Conservation (phyloP, 371 early-diverging fungal genomes). For the Rhizomucor pusillus region DNA sequence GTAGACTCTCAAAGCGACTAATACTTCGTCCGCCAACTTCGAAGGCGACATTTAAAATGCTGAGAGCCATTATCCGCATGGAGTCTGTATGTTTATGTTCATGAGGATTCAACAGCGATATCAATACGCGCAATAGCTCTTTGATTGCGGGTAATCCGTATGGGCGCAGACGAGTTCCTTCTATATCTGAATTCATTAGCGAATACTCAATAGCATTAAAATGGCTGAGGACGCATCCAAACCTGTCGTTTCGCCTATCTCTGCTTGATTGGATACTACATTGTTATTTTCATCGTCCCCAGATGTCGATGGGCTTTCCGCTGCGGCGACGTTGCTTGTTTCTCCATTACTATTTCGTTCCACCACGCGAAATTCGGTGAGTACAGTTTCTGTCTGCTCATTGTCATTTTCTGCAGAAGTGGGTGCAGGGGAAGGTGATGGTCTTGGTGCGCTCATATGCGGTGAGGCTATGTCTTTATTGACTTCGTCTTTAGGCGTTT, state of each 20-base stretch:
- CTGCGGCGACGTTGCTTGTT: slow-evolving; percentile 1
- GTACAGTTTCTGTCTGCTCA: background rate
- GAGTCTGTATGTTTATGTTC: slow-evolving; percentile 92
- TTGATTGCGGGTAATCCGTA: slow-evolving; percentile 86
- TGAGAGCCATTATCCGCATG: slow-evolving; percentile 86
- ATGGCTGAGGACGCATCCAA: too few relatives aligned
- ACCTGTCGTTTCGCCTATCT: background rate
- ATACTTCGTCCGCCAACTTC: slow-evolving; percentile 85
- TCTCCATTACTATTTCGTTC: slow-evolving; percentile 7
- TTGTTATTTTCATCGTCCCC: slow-evolving; percentile 2
- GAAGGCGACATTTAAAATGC: slow-evolving; percentile 74
- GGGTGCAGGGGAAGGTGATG: slow-evolving; percentile 24
- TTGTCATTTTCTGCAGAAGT: background rate
- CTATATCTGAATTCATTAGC: background rate
- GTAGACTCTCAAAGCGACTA: slow-evolving; percentile 64
- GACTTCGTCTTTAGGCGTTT: slow-evolving; percentile 1
- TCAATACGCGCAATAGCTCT: slow-evolving; percentile 87
- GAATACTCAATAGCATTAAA: background rate
- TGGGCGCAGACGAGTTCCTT: slow-evolving; percentile 32
- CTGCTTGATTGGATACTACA: background rate
- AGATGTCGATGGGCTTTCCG: slow-evolving; percentile 6
- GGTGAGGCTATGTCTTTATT: slow-evolving; percentile 13
- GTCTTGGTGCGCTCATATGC: slow-evolving; percentile 43
- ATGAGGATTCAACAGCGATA: slow-evolving; percentile 86
- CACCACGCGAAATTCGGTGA: slow-evolving; percentile 8